Base-by-base conservation (phyloP, 495 filamentous ascomycete species). In the Tuber calosporum region DNA sequence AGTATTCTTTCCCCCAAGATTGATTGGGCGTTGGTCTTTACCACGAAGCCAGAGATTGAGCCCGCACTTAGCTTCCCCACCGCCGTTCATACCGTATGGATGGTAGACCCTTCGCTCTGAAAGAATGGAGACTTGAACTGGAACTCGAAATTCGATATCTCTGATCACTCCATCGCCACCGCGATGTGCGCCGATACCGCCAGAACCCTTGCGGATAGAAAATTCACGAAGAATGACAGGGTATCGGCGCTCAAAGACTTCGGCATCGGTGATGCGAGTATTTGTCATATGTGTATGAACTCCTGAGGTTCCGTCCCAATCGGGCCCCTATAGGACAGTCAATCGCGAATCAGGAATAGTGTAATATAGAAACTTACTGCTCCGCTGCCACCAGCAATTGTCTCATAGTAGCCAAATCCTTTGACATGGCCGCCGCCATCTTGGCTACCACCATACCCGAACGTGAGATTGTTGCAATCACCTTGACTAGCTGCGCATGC, bases 271-370 rank as follows among this genome's bases (percentile, higher is more conserved):
- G 81, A 98, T 98, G 1, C 95, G 89, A 7, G 95, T 99, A 82
- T 99, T 99, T n/a, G 95, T 99, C 94, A 98, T 99, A 83, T 98
- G 94, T 34, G 89, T 90, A 81, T 99, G 95, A 66, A 98, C 92
- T 66, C 95, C 95, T 69, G 87, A 90, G 11, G 93, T 93, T 66
- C 95, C 95, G 71, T 92, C 87, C 95, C 95, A 99, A 45, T 87
- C 87, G 1, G 91, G 88, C 0, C 94, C 94, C 76, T 77, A 17
- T 38, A 48, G 39, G 34, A 30, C 15, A n/a, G 38, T 34, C 42
- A 67, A 75, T 37, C 20, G n/a, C 20, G n/a, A 41, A 8, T 37
- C 66, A 43, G 26, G n/a, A 11, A 48, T 37, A 48, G 0, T 66
- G 43, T 26, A 22, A 72, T 36, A 66, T 67, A n/a, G 30, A 68